These are phyloP conservation scores for Gigaspora rosea DNA, from an alignment of 192 early-diverging fungal genomes.

Conservation along the genomic window DNA sequence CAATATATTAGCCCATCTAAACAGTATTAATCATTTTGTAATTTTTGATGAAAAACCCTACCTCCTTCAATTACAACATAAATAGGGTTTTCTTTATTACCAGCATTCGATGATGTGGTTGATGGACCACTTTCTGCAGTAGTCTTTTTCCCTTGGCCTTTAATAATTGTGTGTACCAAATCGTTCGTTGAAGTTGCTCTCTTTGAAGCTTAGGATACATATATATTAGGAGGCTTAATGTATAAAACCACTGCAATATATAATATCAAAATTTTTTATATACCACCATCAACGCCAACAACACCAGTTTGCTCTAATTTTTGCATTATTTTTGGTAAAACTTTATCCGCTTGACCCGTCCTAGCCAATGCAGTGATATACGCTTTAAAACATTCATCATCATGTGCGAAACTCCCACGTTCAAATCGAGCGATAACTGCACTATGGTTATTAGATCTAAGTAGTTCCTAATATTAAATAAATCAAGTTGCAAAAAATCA, in stretches of 20 bases:
- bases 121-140: slow-evolving; percentile 38
- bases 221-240: slow-evolving; percentile 10
- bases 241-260: slow-evolving; percentile 29
- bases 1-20: no score
- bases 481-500: background rate
- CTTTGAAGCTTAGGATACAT: background rate
- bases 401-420: slow-evolving; percentile 50
- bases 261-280: slow-evolving; percentile 18
- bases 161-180: slow-evolving; percentile 36
- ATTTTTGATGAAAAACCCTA: slow-evolving; percentile 5
- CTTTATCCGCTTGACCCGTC: slow-evolving; percentile 53
- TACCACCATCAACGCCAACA: slow-evolving; percentile 29
- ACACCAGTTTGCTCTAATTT: slow-evolving; percentile 44
- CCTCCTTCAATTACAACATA: slow-evolving; percentile 65
- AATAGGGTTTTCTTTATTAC: slow-evolving; percentile 60
- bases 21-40: no score
- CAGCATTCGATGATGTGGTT: slow-evolving; percentile 38
- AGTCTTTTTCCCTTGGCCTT: slow-evolving; percentile 33
- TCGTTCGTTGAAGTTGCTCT: slow-evolving; percentile 16
- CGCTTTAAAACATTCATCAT: slow-evolving; percentile 56
- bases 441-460: slow-evolving; percentile 52
- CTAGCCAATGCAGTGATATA: slow-evolving; percentile 56
- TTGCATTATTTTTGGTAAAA: slow-evolving; percentile 56
- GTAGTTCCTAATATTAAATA: slow-evolving; percentile 46
- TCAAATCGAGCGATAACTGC: slow-evolving; percentile 58